Evolutionary conservation across 2,329 filamentous ascomycete genomes (phyloP), one percentile per base, ranked within the genome.

Genomic region (Xylariaceae sp.): DNA sequence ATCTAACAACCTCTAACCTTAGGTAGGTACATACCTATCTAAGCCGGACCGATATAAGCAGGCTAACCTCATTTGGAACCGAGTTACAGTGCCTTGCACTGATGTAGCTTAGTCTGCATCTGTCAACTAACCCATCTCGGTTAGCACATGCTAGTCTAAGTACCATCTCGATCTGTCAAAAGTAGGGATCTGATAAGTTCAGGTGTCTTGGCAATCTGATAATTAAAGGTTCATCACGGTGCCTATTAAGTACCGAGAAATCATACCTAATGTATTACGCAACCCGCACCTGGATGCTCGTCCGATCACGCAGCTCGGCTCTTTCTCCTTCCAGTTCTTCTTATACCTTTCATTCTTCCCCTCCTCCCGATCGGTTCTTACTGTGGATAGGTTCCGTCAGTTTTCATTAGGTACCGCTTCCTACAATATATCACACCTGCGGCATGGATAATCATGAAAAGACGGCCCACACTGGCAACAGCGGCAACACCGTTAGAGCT

Each of bases 371-470:
- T 37, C 12, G 35, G 8, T 37, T 11, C 32, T 34, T 34, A 3
- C 8, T 37, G 8, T 11, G 8, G 12, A 11, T 37, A 19, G 19
- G 19, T 2, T 19, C 19, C 19, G 19, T 19, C 19, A 19, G 19
- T 19, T 19, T 19, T 19, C 19, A 19, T 19, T 19, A 19, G 19
- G 19, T 19, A 19, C 19, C 19, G 19, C 19, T 19, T 19, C 19
- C 19, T 19, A 3, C 35, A 37, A 11, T 37, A 37, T 37, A 3
- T 9, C 19, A 44, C 11, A 8, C 2, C 4, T 42, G 19, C 34
- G 39, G 19, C 12, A 59, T 59, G 57, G 45, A 29, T 12, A 46
- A 26, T 11, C 47, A 50, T 30, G 41, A 45, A 8, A 53, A 52
- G 31, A 51, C 27, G 9, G 5, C 27, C 3, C 43, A 9, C 9